A percentile compares a stretch with the other conserved stretches of the same genome.
Evolutionary conservation across 2,329 filamentous ascomycete species (phyloP).

Genomic region (Phaeosphaeria sp.): DNA sequence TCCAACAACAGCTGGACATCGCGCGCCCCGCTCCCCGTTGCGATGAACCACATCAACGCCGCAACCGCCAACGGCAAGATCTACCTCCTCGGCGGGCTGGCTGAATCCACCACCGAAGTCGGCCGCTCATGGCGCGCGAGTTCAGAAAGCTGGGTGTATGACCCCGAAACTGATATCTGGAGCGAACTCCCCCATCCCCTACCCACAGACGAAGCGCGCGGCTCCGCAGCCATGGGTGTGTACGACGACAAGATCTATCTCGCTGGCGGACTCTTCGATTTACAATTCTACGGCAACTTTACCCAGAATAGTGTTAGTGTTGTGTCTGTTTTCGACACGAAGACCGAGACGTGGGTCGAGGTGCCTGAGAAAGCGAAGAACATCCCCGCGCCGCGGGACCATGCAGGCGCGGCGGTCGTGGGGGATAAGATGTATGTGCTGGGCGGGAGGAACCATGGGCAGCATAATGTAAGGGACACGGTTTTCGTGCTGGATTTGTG

Average conservation of each 20-base stretch:
- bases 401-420: constrained; percentile 33
- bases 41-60: constrained; percentile 35
- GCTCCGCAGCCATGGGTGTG: constrained; percentile 29
- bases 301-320: constrained; percentile 13
- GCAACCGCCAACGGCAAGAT: constrained; percentile 27
- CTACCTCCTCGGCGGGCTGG: constrained; percentile 33
- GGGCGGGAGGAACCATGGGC: constrained; percentile 24
- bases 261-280: constrained; percentile 26
- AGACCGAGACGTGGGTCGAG: constrained; percentile 13
- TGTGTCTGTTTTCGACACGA: constrained; percentile 27
- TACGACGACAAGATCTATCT: constrained; percentile 24
- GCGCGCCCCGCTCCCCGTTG: constrained; percentile 18
- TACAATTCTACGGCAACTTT: constrained; percentile 9
- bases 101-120: constrained; percentile 4
- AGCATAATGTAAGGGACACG: constrained; percentile 22
- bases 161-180: constrained; percentile 19
- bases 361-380: constrained; percentile 13
- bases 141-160: constrained; percentile 23
- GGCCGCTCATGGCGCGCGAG: constrained; percentile 15
- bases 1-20: constrained; percentile 25
- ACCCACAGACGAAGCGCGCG: constrained; percentile 16
- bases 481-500: constrained; percentile 32
- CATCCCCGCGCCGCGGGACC: constrained; percentile 30
- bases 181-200: constrained; percentile 1
- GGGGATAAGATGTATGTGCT: constrained; percentile 32